Percentiles rank a stretch among this genome's conserved stretches.
phyloP scores from a whole-genome alignment of 768 basidiomycete genomes.

The Mycena galericulata region DNA sequence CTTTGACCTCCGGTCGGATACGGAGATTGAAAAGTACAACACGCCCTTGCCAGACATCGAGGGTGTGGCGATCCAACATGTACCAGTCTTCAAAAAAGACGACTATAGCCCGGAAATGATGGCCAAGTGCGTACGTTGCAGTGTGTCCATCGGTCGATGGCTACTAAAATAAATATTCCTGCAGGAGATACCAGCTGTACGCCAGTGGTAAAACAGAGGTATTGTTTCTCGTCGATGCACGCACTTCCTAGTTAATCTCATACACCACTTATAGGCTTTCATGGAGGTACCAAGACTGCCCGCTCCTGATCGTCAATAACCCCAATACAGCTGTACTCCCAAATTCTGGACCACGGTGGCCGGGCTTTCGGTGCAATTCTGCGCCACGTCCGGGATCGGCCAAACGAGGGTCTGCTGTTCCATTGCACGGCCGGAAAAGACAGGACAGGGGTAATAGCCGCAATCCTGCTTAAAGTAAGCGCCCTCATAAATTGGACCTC shows the following conservation, averaged over 20 bases:
- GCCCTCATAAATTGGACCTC: neutral
- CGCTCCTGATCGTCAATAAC: neutral
- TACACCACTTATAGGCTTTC: slow-evolving; percentile 65
- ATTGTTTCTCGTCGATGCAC: neutral
- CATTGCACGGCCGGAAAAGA: slow-evolving; percentile 92
- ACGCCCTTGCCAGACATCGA: slow-evolving; percentile 72
- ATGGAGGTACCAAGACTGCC: slow-evolving; percentile 62
- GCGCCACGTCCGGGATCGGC: slow-evolving; percentile 78
- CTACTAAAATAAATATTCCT: slow-evolving; percentile 40
- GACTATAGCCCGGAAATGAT: slow-evolving; percentile 89
- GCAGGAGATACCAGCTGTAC: slow-evolving; percentile 78
- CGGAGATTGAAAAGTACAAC: slow-evolving; percentile 81
- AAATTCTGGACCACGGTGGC: slow-evolving; percentile 83
- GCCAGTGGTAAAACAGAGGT: slow-evolving; percentile 87
- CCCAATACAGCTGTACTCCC: slow-evolving; percentile 59
- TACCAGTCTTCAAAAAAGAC: slow-evolving; percentile 76
- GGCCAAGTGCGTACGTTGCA: slow-evolving; percentile 77
- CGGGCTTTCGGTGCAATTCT: slow-evolving; percentile 77
- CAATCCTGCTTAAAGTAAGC: slow-evolving; percentile 76
- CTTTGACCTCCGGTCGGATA: slow-evolving; percentile 85
- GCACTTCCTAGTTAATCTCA: neutral
- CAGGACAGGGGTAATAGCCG: slow-evolving; percentile 81
- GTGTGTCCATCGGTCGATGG: slow-evolving; percentile 33
- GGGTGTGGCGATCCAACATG: slow-evolving; percentile 69
- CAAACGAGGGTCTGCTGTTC: slow-evolving; percentile 73